Conservation (phyloP, 805 yeast species). For the Suhomyces kilbournensis region DNA sequence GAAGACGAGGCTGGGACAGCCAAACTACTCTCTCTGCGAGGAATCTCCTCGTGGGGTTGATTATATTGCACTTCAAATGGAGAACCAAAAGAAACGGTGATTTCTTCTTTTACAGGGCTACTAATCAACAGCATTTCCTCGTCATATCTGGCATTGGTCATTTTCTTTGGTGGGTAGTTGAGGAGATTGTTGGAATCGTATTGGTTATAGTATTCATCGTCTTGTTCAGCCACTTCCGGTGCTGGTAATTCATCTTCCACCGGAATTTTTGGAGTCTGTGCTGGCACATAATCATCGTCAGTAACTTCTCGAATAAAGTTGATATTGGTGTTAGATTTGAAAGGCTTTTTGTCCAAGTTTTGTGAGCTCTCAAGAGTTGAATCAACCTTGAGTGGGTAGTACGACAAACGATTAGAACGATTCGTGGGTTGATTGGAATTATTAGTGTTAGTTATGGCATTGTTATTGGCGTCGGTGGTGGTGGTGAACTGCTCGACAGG, state of each 20-base stretch:
- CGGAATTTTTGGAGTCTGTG: neutral
- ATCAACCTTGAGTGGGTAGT: slow-evolving; percentile 1
- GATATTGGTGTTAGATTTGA: slow-evolving; percentile 15
- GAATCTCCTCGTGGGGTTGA: neutral
- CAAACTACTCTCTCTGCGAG: neutral
- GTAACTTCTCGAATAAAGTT: slow-evolving; percentile 31
- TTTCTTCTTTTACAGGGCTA: slow-evolving; percentile 10
- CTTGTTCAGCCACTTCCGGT: slow-evolving; percentile 1
- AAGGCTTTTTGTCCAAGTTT: neutral
- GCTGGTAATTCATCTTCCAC: neutral
- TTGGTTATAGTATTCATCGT: slow-evolving; percentile 12
- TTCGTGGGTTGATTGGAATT: neutral
- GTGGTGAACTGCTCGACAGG: neutral
- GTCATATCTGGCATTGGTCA: slow-evolving; percentile 17
- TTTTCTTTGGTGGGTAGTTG: slow-evolving; percentile 24
- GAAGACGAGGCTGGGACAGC: neutral
- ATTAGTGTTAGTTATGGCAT: too few relatives aligned
- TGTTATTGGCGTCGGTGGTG: too few relatives aligned
- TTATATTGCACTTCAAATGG: slow-evolving; percentile 28
- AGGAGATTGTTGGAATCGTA: slow-evolving; percentile 19
- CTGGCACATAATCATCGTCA: slow-evolving; percentile 16
- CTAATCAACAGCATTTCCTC: slow-evolving; percentile 29
- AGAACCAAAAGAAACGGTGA: slow-evolving; percentile 22
- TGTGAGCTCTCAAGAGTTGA: neutral
- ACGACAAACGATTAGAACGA: neutral